Evolutionary conservation across 2,329 filamentous ascomycete genomes (phyloP).

Genomic region (Fusarium devonianum): DNA sequence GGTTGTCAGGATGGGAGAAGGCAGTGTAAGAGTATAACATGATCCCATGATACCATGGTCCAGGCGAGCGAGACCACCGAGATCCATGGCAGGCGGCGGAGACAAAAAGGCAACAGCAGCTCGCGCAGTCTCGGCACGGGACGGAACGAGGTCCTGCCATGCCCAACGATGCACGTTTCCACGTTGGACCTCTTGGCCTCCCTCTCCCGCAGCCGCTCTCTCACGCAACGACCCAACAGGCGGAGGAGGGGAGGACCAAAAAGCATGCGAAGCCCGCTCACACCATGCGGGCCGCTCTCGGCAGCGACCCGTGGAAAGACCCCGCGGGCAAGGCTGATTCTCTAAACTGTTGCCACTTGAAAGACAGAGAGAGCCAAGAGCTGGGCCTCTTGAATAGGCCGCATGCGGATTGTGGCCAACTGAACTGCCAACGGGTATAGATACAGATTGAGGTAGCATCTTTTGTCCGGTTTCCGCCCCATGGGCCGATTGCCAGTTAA

Average conservation of each 20-base stretch:
- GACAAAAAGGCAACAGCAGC: neutral
- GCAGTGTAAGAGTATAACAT: neutral
- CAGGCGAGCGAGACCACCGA: neutral
- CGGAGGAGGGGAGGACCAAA: neutral
- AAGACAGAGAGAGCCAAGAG: neutral
- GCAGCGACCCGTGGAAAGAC: neutral
- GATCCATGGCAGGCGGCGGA: neutral
- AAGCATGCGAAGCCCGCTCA: neutral
- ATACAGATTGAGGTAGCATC: constrained; percentile 2
- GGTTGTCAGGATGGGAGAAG: neutral
- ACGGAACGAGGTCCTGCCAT: neutral
- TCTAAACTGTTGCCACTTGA: neutral
- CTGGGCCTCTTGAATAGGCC: neutral
- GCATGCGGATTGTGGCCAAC: neutral
- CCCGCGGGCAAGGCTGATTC: neutral
- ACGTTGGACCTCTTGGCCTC: too few relatives aligned
- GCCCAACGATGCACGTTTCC: neutral
- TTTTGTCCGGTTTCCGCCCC: too few relatives aligned
- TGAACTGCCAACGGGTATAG: neutral
- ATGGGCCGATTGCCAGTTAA: too few relatives aligned
- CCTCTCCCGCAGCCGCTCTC: too few relatives aligned
- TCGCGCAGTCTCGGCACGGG: neutral
- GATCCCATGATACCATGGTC: too few relatives aligned
- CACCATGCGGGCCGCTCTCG: neutral
- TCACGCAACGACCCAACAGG: neutral